A percentile compares a stretch with the other conserved stretches of the same genome.
Conservation (phyloP, 495 filamentous ascomycete species). For the Hypoxylon fuscum region DNA sequence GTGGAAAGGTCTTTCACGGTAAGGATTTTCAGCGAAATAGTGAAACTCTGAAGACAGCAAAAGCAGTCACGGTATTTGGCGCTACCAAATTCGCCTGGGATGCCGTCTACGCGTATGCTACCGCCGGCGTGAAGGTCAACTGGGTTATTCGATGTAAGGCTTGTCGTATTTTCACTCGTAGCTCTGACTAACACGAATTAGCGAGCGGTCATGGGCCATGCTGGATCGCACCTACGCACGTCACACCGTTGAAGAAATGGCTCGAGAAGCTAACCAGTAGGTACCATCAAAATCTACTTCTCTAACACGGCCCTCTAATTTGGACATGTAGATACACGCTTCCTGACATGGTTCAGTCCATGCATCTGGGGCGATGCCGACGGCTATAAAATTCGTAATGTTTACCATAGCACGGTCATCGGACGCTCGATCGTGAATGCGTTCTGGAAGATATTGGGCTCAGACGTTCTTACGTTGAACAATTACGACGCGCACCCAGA, state of each 20-base stretch:
- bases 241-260: constrained; percentile 54
- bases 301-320: background rate
- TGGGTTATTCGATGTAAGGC: constrained; percentile 77
- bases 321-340: constrained; percentile 44
- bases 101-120: constrained; percentile 73
- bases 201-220: constrained; percentile 75
- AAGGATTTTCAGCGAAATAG: constrained; percentile 58
- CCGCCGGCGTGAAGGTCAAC: constrained; percentile 70
- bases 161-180: too few relatives aligned
- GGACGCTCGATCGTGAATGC: constrained; percentile 72
- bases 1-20: constrained; percentile 69
- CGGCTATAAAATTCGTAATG: constrained; percentile 54
- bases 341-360: constrained; percentile 57
- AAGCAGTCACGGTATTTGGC: constrained; percentile 69
- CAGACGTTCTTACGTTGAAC: constrained; percentile 67
- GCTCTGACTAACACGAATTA: too few relatives aligned
- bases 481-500: constrained; percentile 69
- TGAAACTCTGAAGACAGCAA: constrained; percentile 46
- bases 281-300: constrained; percentile 17
- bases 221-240: constrained; percentile 72
- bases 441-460: constrained; percentile 72
- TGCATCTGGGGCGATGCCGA: constrained; percentile 56
- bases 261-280: constrained; percentile 64
- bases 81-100: constrained; percentile 82
- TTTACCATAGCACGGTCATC: constrained; percentile 72